These are phyloP conservation scores for Paramecium pentaurelia DNA, from an alignment of 73 alveolate species.

Conservation along the genomic window DNA sequence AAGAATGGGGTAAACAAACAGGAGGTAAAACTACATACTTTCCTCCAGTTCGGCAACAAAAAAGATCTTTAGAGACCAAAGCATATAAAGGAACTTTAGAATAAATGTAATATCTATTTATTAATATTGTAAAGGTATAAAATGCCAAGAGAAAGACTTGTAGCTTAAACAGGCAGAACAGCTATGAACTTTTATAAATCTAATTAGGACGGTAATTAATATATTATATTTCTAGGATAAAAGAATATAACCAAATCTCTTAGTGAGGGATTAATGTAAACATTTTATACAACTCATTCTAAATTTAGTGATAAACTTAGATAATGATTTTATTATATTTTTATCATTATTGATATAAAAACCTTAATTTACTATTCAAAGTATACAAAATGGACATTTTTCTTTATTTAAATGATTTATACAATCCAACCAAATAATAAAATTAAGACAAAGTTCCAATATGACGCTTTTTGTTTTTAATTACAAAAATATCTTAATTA, in stretches of 20 bases:
- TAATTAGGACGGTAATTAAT: not conserved
- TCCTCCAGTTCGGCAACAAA: not conserved
- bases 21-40: not conserved
- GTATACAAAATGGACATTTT: too few species aligned
- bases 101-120: not conserved
- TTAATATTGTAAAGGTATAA: not conserved
- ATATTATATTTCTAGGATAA: not conserved
- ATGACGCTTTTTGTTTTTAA: too few species aligned
- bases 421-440: too few species aligned
- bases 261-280: slow-evolving; percentile 21
- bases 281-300: slow-evolving; percentile 50
- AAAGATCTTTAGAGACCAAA: not conserved
- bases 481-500: too few species aligned
- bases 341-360: not conserved
- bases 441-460: too few species aligned
- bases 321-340: not conserved
- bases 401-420: too few species aligned
- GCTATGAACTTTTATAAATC: slow-evolving; percentile 10
- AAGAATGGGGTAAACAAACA: slow-evolving; percentile 15
- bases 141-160: slow-evolving; percentile 24
- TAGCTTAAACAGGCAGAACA: not conserved
- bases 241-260: not conserved
- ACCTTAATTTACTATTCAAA: too few species aligned
- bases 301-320: slow-evolving; percentile 35
- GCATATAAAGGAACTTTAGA: slow-evolving; percentile 10